These are phyloP conservation scores for Aspergillus hancockii DNA, from an alignment of 495 filamentous ascomycete genomes.

Conservation along the genomic window DNA sequence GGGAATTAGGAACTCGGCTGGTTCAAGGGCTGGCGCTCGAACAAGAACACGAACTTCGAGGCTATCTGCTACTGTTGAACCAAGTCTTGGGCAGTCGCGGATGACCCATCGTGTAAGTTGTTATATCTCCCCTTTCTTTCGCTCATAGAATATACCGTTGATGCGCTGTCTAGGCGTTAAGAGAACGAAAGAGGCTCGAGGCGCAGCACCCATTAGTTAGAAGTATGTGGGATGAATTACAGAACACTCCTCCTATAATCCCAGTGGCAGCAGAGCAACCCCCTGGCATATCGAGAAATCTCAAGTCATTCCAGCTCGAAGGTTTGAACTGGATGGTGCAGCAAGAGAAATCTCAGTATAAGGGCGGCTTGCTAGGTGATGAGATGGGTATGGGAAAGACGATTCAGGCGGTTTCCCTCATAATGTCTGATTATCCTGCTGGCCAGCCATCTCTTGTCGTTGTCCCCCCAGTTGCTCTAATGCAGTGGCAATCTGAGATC, in stretches of 20 bases:
- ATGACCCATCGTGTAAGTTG: constrained; percentile 40
- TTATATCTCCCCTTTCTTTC: neutral
- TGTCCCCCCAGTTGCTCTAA: constrained; percentile 90
- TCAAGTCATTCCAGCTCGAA: constrained; percentile 92
- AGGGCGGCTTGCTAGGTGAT: constrained; percentile 87
- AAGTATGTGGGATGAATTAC: constrained; percentile 82
- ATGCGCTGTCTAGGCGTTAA: constrained; percentile 29
- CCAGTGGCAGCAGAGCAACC: constrained; percentile 74
- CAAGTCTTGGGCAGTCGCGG: constrained; percentile 9
- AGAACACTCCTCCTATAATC: constrained; percentile 63
- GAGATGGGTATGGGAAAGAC: constrained; percentile 99
- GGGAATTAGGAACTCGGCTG: neutral
- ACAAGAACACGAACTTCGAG: neutral
- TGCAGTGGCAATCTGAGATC: constrained; percentile 97
- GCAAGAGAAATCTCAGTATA: constrained; percentile 83
- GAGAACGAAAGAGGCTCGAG: constrained; percentile 67
- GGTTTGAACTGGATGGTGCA: constrained; percentile 90
- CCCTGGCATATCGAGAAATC: constrained; percentile 68
- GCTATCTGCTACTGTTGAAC: neutral
- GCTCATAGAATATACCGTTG: neutral
- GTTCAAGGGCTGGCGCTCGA: constrained; percentile 4
- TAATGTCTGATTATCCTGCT: constrained; percentile 95
- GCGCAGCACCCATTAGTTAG: constrained; percentile 71
- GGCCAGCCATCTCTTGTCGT: constrained; percentile 81
- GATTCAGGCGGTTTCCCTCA: constrained; percentile 92